Evolutionary conservation across 805 yeast species (phyloP).

Genomic region (Kregervanrija pseudodelftensis): DNA sequence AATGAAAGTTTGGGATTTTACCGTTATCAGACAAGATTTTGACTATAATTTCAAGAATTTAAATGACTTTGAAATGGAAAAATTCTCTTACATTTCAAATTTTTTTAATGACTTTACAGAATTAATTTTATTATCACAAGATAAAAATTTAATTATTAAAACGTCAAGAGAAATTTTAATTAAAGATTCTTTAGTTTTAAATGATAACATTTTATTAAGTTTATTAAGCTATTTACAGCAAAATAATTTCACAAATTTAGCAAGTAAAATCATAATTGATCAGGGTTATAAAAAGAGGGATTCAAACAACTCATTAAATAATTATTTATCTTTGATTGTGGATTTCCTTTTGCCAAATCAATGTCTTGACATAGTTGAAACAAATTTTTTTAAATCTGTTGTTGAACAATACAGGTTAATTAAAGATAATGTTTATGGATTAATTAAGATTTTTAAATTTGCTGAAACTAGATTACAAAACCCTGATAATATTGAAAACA

Average conservation of each 20-base stretch:
- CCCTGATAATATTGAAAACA: not conserved
- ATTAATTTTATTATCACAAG: constrained; percentile 13
- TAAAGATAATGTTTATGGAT: constrained; percentile 29
- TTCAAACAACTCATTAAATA: constrained; percentile 15
- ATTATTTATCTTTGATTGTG: constrained; percentile 24
- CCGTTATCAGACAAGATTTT: constrained; percentile 27
- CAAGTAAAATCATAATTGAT: constrained; percentile 21
- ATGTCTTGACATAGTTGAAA: constrained; percentile 12
- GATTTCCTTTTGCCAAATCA: constrained; percentile 21
- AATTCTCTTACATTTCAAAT: constrained; percentile 13
- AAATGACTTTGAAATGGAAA: constrained; percentile 5
- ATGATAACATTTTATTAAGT: constrained; percentile 17
- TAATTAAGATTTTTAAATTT: constrained; percentile 22
- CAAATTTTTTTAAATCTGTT: constrained; percentile 22
- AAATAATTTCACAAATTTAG: constrained; percentile 11
- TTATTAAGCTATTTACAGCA: constrained; percentile 20
- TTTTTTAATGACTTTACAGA: constrained; percentile 19
- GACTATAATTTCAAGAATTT: constrained; percentile 15
- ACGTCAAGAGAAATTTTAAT: constrained; percentile 24
- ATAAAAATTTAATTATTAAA: constrained; percentile 21
- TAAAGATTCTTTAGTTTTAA: constrained; percentile 21
- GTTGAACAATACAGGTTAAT: constrained; percentile 29
- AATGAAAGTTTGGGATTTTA: constrained; percentile 25
- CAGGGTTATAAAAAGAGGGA: constrained; percentile 26
- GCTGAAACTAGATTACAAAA: constrained; percentile 2